These are phyloP conservation scores for Plantago coronopus DNA, from an alignment of 305 asterid species.

Conservation along the genomic window DNA sequence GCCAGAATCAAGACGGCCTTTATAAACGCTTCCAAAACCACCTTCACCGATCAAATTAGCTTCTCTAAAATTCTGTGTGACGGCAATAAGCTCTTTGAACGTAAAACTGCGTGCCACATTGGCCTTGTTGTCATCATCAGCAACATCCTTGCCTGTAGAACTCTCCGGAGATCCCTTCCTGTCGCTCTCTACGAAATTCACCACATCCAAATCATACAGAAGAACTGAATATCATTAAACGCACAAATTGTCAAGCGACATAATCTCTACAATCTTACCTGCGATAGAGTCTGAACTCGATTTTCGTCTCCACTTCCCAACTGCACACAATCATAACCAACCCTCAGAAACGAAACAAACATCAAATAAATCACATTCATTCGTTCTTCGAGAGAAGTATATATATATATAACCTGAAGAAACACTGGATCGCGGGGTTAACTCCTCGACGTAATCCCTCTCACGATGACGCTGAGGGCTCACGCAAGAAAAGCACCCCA, in stretches of 20 bases:
- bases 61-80: slow-evolving; percentile 62
- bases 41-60: slow-evolving; percentile 85
- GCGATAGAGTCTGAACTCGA: slow-evolving; percentile 8
- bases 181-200: slow-evolving; percentile 27
- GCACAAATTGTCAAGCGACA: background rate
- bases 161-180: slow-evolving; percentile 21
- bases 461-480: slow-evolving; percentile 38
- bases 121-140: slow-evolving; percentile 23
- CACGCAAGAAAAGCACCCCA: slow-evolving; percentile 73
- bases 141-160: slow-evolving; percentile 28
- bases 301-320: slow-evolving; percentile 15
- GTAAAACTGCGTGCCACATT: slow-evolving; percentile 64
- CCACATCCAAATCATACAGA: slow-evolving; percentile 9
- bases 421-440: slow-evolving; percentile 33
- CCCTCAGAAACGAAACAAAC: background rate
- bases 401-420: slow-evolving; percentile 19
- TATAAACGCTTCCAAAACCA: slow-evolving; percentile 79
- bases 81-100: slow-evolving; percentile 57
- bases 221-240: background rate
- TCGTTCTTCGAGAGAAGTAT: too few relatives aligned
- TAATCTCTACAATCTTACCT: slow-evolving; percentile 14
- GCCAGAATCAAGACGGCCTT: slow-evolving; percentile 55
- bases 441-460: slow-evolving; percentile 44
- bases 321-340: slow-evolving; percentile 10
- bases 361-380: background rate